Evolutionary conservation across 495 filamentous ascomycete genomes (phyloP).

Genomic region (Eremomyces bilateralis): DNA sequence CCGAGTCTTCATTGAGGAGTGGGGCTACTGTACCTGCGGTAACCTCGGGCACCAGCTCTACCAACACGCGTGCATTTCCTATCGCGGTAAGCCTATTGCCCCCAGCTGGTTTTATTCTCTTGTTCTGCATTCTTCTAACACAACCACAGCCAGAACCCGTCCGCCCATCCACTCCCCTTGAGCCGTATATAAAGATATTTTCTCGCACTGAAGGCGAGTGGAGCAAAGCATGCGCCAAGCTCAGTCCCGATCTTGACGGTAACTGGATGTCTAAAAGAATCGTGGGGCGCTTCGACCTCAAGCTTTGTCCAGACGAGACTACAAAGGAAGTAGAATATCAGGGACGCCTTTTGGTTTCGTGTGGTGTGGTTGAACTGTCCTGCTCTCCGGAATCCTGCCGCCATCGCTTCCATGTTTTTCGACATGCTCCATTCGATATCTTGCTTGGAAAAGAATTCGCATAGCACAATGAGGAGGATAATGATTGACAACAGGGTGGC

Average conservation of each 20-base stretch:
- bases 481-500: too few species aligned
- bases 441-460: too few species aligned
- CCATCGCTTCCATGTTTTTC: too few species aligned
- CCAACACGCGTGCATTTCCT: background rate
- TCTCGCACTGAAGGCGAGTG: background rate
- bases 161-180: background rate
- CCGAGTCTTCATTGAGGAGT: background rate
- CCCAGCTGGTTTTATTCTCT: background rate
- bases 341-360: too few species aligned
- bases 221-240: background rate
- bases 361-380: too few species aligned
- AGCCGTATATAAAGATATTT: slow-evolving; percentile 1
- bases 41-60: too few species aligned
- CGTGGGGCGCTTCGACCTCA: slow-evolving; percentile 1
- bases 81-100: background rate
- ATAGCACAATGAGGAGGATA: too few species aligned
- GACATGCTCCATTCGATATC: too few species aligned
- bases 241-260: background rate
- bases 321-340: background rate
- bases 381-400: too few species aligned
- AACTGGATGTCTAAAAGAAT: slow-evolving; percentile 4
- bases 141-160: too few species aligned
- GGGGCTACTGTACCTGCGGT: too few species aligned
- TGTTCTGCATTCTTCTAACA: background rate
- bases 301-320: background rate